Base-by-base conservation (phyloP, 495 filamentous ascomycete species). In the Elasticomyces elasticus region DNA sequence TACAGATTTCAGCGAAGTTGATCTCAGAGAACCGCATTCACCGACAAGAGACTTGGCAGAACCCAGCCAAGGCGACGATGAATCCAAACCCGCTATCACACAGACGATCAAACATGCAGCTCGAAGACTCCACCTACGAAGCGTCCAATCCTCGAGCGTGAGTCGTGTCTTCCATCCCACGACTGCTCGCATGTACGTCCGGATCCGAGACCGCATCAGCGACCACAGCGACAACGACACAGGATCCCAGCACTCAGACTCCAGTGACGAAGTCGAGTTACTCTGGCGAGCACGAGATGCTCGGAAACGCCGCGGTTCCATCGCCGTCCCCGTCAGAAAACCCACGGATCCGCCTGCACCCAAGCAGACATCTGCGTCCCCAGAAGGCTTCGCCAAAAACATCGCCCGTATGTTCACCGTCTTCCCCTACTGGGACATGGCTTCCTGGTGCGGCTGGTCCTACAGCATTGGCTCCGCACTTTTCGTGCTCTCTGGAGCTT, bases 381-480 rank as follows among this genome's bases (percentile, higher is more conserved):
- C 35, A 11, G 43, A 41, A 19, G 19, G 31, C 22, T 28, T 52
- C 22, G 12, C 1, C 33, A 38, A 37, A 12, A 27, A 27, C 23
- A 49, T 55, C 52, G 12, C 22, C 23, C 45, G 44, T 12, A 58
- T 59, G 55, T 37, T 45, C 44, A 54, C 44, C 23, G 52, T 35
- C 20, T 62, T 58, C 25, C 44, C 59, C 23, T 54, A 54, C 46
- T 54, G 59, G 55, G 54, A 62, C 35, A 45, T 58, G 50, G 54
- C 59, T 7, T 62, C 51, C 45, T 62, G 59, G 59, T 40, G 35
- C 48, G 59, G 55, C 31, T 54, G 44, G 44, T 50, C 43, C 15
- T 62, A 58, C 46, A 52, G 44, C 23, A 50, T 46, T 30, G 59
- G 59, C 20, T 62, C 59, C 13, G 55, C 51, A 7, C 45, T 62